Conservation (phyloP, 2,329 filamentous ascomycete genomes). For the Chaetomium sp. region DNA sequence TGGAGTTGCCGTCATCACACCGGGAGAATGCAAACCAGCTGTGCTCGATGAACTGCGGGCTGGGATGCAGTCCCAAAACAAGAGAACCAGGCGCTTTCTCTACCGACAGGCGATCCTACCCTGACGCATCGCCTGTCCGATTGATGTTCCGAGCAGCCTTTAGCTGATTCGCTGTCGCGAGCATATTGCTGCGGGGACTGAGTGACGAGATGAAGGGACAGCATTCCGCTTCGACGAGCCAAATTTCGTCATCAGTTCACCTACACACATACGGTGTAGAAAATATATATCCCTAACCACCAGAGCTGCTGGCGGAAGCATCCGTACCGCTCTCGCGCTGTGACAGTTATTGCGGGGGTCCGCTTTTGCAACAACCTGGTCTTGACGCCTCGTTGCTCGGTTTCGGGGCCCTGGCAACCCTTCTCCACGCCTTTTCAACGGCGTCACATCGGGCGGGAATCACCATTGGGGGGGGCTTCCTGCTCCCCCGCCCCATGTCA, state of each 20-base stretch:
- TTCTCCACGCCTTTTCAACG: slow-evolving; percentile 28
- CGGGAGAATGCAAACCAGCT: slow-evolving; percentile 15
- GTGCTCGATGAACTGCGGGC: slow-evolving; percentile 17
- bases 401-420: not conserved
- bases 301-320: not conserved
- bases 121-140: slow-evolving; percentile 25
- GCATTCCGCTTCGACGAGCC: not conserved
- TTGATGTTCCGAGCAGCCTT: slow-evolving; percentile 22
- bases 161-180: slow-evolving; percentile 35
- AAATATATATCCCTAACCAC: not conserved
- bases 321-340: too few relatives aligned
- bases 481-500: slow-evolving; percentile 21
- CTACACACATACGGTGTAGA: not conserved
- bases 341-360: not conserved
- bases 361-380: slow-evolving; percentile 10
- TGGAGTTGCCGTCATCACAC: slow-evolving; percentile 4
- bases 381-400: not conserved
- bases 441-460: slow-evolving; percentile 33
- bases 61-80: slow-evolving; percentile 13
- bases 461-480: slow-evolving; percentile 18
- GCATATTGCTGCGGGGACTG: slow-evolving; percentile 17
- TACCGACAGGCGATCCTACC: slow-evolving; percentile 35
- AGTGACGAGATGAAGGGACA: slow-evolving; percentile 8
- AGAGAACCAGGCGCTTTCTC: slow-evolving; percentile 32
- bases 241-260: not conserved